Conservation (phyloP, 1,284 basidiomycete genomes). For the Cryptococcus depauperatus region DNA sequence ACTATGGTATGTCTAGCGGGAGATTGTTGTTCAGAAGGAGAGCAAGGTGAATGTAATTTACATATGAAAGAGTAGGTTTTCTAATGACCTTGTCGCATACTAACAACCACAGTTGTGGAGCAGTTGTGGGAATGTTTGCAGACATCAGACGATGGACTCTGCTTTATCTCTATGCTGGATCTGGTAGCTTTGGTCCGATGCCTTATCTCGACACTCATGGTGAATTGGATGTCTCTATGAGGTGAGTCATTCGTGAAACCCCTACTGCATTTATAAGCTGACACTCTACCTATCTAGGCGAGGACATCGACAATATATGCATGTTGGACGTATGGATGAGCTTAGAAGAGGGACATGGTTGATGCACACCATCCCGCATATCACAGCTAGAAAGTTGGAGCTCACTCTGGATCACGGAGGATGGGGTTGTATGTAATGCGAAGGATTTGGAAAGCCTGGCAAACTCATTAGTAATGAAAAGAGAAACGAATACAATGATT, state of each 20-base stretch:
- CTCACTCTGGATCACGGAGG: slow-evolving; percentile 81
- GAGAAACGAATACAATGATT: no score
- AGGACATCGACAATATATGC: slow-evolving; percentile 79
- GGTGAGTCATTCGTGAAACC: slow-evolving; percentile 50
- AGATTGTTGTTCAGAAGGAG: slow-evolving; percentile 76
- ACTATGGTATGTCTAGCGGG: slow-evolving; percentile 82
- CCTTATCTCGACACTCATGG: slow-evolving; percentile 95
- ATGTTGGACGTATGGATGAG: slow-evolving; percentile 83
- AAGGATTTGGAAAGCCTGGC: no score
- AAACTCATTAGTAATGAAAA: no score
- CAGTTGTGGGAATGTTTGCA: slow-evolving; percentile 80
- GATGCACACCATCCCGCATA: slow-evolving; percentile 77
- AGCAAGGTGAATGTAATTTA: slow-evolving; percentile 83
- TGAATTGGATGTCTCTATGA: slow-evolving; percentile 85
- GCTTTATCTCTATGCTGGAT: slow-evolving; percentile 81
- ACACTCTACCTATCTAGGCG: slow-evolving; percentile 49
- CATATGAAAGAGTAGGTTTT: slow-evolving; percentile 79
- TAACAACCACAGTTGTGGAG: slow-evolving; percentile 62
- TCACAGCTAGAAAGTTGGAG: slow-evolving; percentile 83
- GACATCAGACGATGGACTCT: slow-evolving; percentile 87
- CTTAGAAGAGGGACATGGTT: slow-evolving; percentile 76
- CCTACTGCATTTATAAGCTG: neutral
- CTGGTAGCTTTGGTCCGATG: slow-evolving; percentile 77
- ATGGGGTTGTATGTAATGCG: slow-evolving; percentile 81
- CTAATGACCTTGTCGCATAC: neutral